Evolutionary conservation across 1,139 yeast genomes (phyloP).

Genomic region (Schwanniomyces etchellsii): DNA sequence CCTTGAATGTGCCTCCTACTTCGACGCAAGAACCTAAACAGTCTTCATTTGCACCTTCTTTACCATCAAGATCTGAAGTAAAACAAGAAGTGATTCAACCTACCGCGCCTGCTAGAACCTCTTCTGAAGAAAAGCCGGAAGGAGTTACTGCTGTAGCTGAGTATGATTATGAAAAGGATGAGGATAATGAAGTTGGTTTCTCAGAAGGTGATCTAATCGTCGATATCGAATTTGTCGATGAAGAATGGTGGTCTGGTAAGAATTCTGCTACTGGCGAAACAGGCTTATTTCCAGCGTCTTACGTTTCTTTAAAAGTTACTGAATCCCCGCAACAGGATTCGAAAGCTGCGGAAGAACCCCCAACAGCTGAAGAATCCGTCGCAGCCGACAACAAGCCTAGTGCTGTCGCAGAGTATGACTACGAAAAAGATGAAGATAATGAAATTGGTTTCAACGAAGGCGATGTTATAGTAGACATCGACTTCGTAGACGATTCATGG

Average conservation of each 20-base stretch:
- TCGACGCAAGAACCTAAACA: constrained; percentile 1
- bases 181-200: constrained; percentile 67
- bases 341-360: constrained; percentile 15
- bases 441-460: constrained; percentile 83
- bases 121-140: not conserved
- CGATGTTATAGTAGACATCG: constrained; percentile 74
- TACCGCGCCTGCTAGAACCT: constrained; percentile 3
- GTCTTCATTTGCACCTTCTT: constrained; percentile 12
- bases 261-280: constrained; percentile 52
- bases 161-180: constrained; percentile 67
- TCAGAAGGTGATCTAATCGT: constrained; percentile 60
- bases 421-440: constrained; percentile 86
- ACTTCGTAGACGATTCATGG: constrained; percentile 93
- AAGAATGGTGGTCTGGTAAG: constrained; percentile 80
- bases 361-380: constrained; percentile 16
- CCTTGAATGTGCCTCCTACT: constrained; percentile 2
- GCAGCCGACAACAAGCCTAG: constrained; percentile 25
- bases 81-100: too few relatives aligned
- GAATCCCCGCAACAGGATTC: constrained; percentile 9
- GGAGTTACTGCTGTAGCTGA: constrained; percentile 50
- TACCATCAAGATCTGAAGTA: constrained; percentile 16
- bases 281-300: constrained; percentile 73
- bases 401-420: constrained; percentile 80
- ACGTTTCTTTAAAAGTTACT: constrained; percentile 44
- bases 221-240: constrained; percentile 66